phyloP scores from a whole-genome alignment of 345 rosid genomes.

The Linum tenue region DNA sequence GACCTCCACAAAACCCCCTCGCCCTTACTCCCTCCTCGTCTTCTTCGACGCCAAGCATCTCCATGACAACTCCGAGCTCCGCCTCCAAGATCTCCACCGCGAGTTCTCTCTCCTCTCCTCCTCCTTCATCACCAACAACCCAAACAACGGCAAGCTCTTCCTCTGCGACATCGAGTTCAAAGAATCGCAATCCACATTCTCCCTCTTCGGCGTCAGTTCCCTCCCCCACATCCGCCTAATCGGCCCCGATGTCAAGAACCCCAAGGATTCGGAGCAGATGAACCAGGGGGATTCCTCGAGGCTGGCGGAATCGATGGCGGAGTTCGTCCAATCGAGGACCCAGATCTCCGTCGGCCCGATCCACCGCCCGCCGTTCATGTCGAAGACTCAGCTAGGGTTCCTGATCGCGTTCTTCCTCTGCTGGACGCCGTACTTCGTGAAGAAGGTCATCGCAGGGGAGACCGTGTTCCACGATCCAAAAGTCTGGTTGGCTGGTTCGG shows the following conservation, averaged over 20 bases:
- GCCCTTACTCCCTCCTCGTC: conserved; percentile 62
- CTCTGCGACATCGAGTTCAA: conserved; percentile 77
- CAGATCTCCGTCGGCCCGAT: conserved; percentile 60
- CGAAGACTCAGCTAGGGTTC: conserved; percentile 34
- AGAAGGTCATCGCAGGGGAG: conserved; percentile 39
- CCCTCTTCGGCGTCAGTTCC: conserved; percentile 68
- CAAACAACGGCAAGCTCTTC: conserved; percentile 48
- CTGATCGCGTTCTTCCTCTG: conserved; percentile 24
- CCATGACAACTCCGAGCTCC: conserved; percentile 63
- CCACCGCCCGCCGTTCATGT: conserved; percentile 52
- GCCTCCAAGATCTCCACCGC: conserved; percentile 44
- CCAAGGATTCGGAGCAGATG: conserved; percentile 57
- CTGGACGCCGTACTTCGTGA: conserved; percentile 41
- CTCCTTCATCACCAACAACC: conserved; percentile 63
- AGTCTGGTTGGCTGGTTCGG: conserved; percentile 53
- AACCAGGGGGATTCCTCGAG: conserved; percentile 59
- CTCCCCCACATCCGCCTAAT: conserved; percentile 88
- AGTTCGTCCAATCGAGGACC: conserved; percentile 51
- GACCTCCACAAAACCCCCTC: conserved; percentile 52
- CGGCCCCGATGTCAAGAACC: conserved; percentile 34
- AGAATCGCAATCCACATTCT: conserved; percentile 53
- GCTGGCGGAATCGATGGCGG: conserved; percentile 77
- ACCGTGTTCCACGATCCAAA: conserved; percentile 57
- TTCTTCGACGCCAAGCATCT: conserved; percentile 82
- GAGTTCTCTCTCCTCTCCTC: conserved; percentile 66